Evolutionary conservation across 1,284 basidiomycete genomes (phyloP), one percentile per base, ranked within the genome.

Genomic region (Filobasidium uniguttulatum): DNA sequence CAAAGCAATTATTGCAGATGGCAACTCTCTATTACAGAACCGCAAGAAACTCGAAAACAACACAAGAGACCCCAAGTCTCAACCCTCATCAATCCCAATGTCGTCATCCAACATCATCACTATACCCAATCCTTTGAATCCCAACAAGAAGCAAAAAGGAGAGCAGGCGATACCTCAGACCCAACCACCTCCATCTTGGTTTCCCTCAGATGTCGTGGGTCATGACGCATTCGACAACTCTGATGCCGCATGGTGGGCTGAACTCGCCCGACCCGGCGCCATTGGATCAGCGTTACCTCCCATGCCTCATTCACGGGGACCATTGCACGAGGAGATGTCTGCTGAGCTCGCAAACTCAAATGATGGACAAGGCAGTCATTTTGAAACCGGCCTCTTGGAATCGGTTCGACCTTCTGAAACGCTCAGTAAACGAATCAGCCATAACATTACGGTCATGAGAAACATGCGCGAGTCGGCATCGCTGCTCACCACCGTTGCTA

Each of bases 401-500:
- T n/a, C 31, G 9, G 31, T 10, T 33, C 31, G 31, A 9, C 31
- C 31, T 33, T n/a, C 31, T 33, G 31, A n/a, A 33, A 10, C 10
- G 9, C n/a, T 33, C 10, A 33, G 31, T n/a, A 33, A 44, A 31
- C 4, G 19, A 29, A 54, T 53, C 26, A 44, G 53, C 30, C 35
- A 28, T 10, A 23, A 43, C 41, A 45, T 44, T 49, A 25, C 48
- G 14, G 12, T 49, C 10, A 30, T 40, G 31, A 34, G 50, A 26
- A 23, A 22, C 7, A 49, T 47, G 44, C 28, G 50, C 23, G 37
- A 38, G 20, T 26, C 43, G 40, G 44, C 44, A 6, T 37, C 30
- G 9, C 26, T 43, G 15, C 22, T 43, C 12, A 28, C 40, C 7
- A 15, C 40, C 3, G 8, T 43, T 3, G 40, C 40, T 10, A 28